phyloP scores from a whole-genome alignment of 371 early-diverging fungal genomes.

The Dichotomocladium elegans region DNA sequence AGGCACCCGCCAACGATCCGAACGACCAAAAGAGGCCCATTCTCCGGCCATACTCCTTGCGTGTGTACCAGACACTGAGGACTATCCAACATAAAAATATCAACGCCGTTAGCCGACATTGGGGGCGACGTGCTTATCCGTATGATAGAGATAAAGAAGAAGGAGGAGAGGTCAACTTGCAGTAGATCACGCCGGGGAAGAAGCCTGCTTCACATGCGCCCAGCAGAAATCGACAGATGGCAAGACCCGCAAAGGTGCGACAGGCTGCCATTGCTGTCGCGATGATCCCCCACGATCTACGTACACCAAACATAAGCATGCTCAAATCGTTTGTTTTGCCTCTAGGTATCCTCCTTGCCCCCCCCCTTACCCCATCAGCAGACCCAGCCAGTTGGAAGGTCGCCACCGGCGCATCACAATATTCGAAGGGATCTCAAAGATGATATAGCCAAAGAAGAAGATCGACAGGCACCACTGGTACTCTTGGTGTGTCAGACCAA shows the following conservation, averaged over 20 bases:
- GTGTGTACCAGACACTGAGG: slow-evolving; percentile 30
- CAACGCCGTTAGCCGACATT: background rate
- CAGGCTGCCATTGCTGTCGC: slow-evolving; percentile 21
- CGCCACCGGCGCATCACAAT: slow-evolving; percentile 26
- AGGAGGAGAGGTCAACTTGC: slow-evolving; percentile 13
- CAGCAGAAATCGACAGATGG: slow-evolving; percentile 7
- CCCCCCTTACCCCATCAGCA: slow-evolving; percentile 26
- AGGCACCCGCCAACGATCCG: slow-evolving; percentile 36
- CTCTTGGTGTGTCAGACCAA: slow-evolving; percentile 17
- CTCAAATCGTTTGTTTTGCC: no score
- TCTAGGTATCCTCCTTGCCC: no score
- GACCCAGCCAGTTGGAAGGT: slow-evolving; percentile 10
- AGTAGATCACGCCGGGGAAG: slow-evolving; percentile 26
- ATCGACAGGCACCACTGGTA: slow-evolving; percentile 16
- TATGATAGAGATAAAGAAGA: no score
- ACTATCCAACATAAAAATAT: background rate
- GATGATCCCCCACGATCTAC: slow-evolving; percentile 24
- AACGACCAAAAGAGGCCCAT: slow-evolving; percentile 36
- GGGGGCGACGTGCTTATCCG: background rate
- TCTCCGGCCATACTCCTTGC: slow-evolving; percentile 33
- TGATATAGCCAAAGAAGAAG: slow-evolving; percentile 19
- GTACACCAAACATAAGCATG: no score
- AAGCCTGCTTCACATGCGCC: slow-evolving; percentile 22
- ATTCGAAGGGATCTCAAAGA: slow-evolving; percentile 36
- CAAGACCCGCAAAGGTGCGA: slow-evolving; percentile 12